These are phyloP conservation scores for Boletus sensibilis DNA, from an alignment of 768 basidiomycete genomes.

Conservation along the genomic window DNA sequence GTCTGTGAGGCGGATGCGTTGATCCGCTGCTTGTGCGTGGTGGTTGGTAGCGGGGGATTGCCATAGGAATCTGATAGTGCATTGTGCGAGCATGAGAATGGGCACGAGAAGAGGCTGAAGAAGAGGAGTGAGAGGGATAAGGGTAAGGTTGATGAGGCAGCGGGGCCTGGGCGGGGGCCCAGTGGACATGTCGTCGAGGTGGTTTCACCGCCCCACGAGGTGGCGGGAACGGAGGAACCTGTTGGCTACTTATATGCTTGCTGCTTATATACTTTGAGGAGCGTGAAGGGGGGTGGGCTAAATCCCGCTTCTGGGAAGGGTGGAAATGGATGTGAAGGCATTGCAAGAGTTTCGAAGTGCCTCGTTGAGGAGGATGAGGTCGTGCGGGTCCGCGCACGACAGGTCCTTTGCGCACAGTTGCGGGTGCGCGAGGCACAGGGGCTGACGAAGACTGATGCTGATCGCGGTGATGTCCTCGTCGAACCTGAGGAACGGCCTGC, in stretches of 20 bases:
- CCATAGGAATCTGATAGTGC: background rate
- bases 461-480: conserved; percentile 22
- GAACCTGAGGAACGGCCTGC: conserved; percentile 18
- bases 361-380: conserved; percentile 13
- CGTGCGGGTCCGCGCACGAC: conserved; percentile 9
- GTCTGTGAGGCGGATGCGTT: conserved; percentile 2
- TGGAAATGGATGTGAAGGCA: conserved; percentile 30
- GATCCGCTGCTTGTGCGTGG: conserved; percentile 7
- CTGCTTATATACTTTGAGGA: conserved; percentile 1
- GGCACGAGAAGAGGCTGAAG: conserved; percentile 4
- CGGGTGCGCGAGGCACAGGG: conserved; percentile 11
- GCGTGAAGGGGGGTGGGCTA: conserved; percentile 6
- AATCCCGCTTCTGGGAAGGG: conserved; percentile 23
- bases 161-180: conserved; percentile 30
- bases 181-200: conserved; percentile 27
- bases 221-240: conserved; percentile 21
- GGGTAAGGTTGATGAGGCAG: conserved; percentile 26
- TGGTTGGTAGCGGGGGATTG: conserved; percentile 22
- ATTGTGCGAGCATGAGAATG: background rate
- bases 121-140: conserved; percentile 21
- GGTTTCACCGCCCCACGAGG: conserved; percentile 18
- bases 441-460: conserved; percentile 7
- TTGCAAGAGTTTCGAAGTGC: conserved; percentile 14
- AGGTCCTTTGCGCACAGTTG: conserved; percentile 17
- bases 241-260: conserved; percentile 6